Evolutionary conservation across 2,329 filamentous ascomycete species (phyloP).

Genomic region (Fusarium sp.): DNA sequence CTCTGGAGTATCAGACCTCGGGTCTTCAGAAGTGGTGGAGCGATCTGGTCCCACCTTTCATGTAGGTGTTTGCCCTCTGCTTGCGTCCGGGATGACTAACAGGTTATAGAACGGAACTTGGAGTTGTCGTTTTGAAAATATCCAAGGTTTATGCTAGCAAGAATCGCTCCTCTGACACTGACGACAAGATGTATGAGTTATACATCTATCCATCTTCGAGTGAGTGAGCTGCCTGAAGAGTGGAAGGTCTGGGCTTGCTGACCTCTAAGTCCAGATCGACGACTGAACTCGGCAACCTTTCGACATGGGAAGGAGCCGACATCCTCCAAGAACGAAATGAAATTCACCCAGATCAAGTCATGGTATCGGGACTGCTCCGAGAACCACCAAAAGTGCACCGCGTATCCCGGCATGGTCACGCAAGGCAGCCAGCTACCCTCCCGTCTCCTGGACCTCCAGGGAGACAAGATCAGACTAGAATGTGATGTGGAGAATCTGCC

Average conservation of each 20-base stretch:
- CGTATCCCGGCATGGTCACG: slow-evolving; percentile 8
- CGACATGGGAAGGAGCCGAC: not conserved
- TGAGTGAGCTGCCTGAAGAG: not conserved
- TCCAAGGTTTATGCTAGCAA: not conserved
- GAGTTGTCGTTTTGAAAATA: not conserved
- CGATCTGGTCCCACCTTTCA: not conserved
- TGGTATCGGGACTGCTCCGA: not conserved
- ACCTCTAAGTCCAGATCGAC: not conserved
- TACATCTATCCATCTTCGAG: slow-evolving; percentile 20
- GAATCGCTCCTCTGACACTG: not conserved
- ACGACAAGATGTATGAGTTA: not conserved
- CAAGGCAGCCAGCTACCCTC: not conserved
- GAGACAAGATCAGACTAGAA: slow-evolving; percentile 9
- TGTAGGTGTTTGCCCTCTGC: not conserved
- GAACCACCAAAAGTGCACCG: slow-evolving; percentile 8
- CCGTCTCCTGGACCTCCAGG: not conserved
- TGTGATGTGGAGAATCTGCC: not conserved
- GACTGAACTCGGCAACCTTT: not conserved
- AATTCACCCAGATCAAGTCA: not conserved
- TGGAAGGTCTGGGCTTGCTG: not conserved
- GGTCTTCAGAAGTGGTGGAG: not conserved
- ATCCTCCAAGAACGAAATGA: slow-evolving; percentile 10
- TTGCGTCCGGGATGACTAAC: not conserved
- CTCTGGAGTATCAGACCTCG: not conserved
- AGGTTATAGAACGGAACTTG: not conserved